Base-by-base conservation (phyloP, 2,329 filamentous ascomycete genomes). In the Daldinia eschscholtzii region DNA sequence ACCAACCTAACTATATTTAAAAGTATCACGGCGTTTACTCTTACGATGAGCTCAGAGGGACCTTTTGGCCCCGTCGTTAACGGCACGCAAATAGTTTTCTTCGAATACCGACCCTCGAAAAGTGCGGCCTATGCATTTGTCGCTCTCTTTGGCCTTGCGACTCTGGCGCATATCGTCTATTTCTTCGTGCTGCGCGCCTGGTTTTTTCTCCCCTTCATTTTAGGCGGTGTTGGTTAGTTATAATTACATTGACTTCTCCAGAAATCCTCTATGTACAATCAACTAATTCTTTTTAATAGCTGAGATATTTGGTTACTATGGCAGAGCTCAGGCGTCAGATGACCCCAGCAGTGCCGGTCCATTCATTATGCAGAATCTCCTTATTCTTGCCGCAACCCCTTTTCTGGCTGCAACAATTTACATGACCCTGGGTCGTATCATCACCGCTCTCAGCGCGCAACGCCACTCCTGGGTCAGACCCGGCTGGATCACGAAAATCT, bases 401-500 rank as follows among this genome's bases (percentile, higher is more conserved):
- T 53, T 72, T 37, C 77, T 80, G 2, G 79, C 80, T 13, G 80
- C 80, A 4, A 76, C 78, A 1, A 77, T 81, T 44, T 82, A 81
- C 70, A 82, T 82, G 80, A 75, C 75, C 12, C 76, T 81, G 6
- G 79, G 79, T 6, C 76, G 79, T 6, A 57, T 80, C 18, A 74
- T 78, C 10, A 59, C 48, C 0, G 73, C 76, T 12, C 75, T 79
- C 6, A 76, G 62, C 2, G 65, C 67, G 6, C 57, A 64, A 15
- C 18, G 39, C 10, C 57, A 68, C 44, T 64, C 65, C n/a, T 30
- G 59, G 4, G 44, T 74, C 33, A 68, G 41, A 15, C 37, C 62
- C 39, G 46, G 61, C 4, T 80, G 80, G 78, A 72, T 86, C 6
- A 85, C 83, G 10, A 82, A 81, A 60, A 76, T 83, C 33, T 86